A percentile compares a stretch with the other conserved stretches of the same genome.
These are phyloP conservation scores for Discostella stelligeroides DNA, from an alignment of 108 stramenopile species.

Conservation along the genomic window DNA sequence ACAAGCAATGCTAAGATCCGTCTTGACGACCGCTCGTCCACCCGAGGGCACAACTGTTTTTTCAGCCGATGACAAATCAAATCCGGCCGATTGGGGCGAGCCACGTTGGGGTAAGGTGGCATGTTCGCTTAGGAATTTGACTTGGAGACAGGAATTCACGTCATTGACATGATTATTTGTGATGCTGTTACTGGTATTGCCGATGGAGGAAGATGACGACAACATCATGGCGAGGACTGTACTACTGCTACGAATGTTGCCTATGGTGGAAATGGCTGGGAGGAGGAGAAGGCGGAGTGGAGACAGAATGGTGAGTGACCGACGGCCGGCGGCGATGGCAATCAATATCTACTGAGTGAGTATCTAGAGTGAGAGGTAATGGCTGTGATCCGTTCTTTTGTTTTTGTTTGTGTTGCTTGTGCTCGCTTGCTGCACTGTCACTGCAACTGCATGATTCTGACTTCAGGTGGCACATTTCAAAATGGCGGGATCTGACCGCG, in stretches of 20 bases:
- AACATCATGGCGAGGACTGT: conserved; percentile 9
- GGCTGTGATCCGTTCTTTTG: too few species aligned
- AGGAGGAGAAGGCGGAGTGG: background rate
- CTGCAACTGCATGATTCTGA: too few species aligned
- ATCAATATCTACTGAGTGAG: too few species aligned
- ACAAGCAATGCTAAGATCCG: conserved; percentile 92
- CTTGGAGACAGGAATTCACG: conserved; percentile 58
- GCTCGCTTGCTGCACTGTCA: too few species aligned
- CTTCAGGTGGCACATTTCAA: too few species aligned
- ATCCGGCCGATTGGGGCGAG: conserved; percentile 78
- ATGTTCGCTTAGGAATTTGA: conserved; percentile 66
- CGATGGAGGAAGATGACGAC: conserved; percentile 14
- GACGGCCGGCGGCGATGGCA: too few species aligned
- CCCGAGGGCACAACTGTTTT: conserved; percentile 70
- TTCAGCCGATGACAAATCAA: conserved; percentile 72
- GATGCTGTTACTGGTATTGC: background rate
- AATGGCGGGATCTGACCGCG: too few species aligned
- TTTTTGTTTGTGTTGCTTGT: too few species aligned
- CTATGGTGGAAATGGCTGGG: conserved; percentile 4
- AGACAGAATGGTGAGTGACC: conserved; percentile 15
- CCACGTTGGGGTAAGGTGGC: conserved; percentile 78
- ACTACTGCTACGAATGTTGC: background rate
- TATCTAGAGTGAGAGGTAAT: too few species aligned
- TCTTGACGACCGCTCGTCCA: conserved; percentile 90
- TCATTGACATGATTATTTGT: background rate